A percentile compares a stretch with the other conserved stretches of the same genome.
These are phyloP conservation scores for Talaromyces sp. DNA, from an alignment of 2,329 filamentous ascomycete species.

Conservation along the genomic window DNA sequence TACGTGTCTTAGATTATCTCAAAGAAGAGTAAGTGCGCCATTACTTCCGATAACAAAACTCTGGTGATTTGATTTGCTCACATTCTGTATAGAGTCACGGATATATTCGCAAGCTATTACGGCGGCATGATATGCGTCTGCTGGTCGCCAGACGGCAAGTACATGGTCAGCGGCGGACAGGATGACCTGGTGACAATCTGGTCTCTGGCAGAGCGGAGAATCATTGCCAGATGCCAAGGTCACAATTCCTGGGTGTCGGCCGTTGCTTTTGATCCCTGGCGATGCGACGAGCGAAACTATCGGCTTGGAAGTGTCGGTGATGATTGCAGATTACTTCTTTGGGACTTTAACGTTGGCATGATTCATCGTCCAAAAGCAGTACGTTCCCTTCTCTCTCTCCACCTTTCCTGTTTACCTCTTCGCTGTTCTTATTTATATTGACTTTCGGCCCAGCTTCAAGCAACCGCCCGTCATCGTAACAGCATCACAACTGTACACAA, in stretches of 20 bases:
- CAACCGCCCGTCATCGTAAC: conserved; percentile 34
- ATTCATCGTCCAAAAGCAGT: conserved; percentile 82
- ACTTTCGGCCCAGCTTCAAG: conserved; percentile 27
- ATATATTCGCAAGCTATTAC: conserved; percentile 86
- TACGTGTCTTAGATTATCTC: conserved; percentile 87
- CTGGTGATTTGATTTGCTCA: conserved; percentile 5
- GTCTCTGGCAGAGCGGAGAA: conserved; percentile 74
- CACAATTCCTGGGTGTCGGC: conserved; percentile 94
- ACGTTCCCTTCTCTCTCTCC: conserved; percentile 35
- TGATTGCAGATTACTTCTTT: conserved; percentile 81
- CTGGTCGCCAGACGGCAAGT: conserved; percentile 96
- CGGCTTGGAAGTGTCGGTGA: conserved; percentile 94
- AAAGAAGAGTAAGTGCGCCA: conserved; percentile 64
- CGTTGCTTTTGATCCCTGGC: conserved; percentile 94
- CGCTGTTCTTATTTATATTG: conserved; percentile 5
- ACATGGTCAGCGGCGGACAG: conserved; percentile 89
- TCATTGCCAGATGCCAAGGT: conserved; percentile 88
- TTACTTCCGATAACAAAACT: not conserved
- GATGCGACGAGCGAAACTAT: conserved; percentile 92
- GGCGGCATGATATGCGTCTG: conserved; percentile 88
- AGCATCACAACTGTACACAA: conserved; percentile 29
- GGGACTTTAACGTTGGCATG: conserved; percentile 98
- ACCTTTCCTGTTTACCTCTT: not conserved
- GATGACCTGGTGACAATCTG: conserved; percentile 96
- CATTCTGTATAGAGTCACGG: conserved; percentile 60